Evolutionary conservation across 805 yeast species (phyloP), one percentile per base, ranked within the genome.

Genomic region (Yamadazyma tumulicola): DNA sequence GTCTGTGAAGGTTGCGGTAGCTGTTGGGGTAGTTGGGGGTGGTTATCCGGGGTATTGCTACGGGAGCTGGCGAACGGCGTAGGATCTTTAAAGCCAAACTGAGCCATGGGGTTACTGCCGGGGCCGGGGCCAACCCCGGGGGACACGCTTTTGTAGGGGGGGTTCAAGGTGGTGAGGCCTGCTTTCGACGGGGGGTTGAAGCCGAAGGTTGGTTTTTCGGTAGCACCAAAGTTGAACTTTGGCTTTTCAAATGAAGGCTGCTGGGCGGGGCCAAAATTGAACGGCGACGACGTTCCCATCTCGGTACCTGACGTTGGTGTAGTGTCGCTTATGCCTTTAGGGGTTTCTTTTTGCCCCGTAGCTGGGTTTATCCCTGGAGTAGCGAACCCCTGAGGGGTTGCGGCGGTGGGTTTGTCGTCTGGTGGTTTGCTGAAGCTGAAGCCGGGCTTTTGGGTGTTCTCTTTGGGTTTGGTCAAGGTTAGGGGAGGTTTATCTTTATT

Each of bases 201-300:
- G 27, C 30, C 30, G 21, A 47, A 44, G 3, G 34, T 19, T 22
- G 49, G 46, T 19, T 35, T 37, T 25, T 32, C 34, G 10, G 42
- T 28, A 21, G 26, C 20, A 10, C 43, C 46, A 29, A 42, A 39
- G 21, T 41, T 41, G 34, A 41, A 43, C 5, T 32, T 29, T 12
- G 46, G 43, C 25, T 35, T 32, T n/a, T 37, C 28, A 4, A 20
- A 19, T 11, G 14, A 19, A n/a, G n/a, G n/a, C n/a, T n/a, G n/a
- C 30, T 30, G n/a, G 28, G 31, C 16, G 19, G 29, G 26, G 15
- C 43, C 41, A 27, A 37, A 36, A 22, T 19, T 23, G n/a, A 33
- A 39, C 9, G 31, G 8, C n/a, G 34, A 19, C 18, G n/a, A n/a
- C n/a, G n/a, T n/a, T n/a, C n/a, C n/a, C n/a, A n/a, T n/a, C n/a